A percentile compares a stretch with the other conserved stretches of the same genome.
Conservation (phyloP, 768 basidiomycete species). For the Calocera viscosa region DNA sequence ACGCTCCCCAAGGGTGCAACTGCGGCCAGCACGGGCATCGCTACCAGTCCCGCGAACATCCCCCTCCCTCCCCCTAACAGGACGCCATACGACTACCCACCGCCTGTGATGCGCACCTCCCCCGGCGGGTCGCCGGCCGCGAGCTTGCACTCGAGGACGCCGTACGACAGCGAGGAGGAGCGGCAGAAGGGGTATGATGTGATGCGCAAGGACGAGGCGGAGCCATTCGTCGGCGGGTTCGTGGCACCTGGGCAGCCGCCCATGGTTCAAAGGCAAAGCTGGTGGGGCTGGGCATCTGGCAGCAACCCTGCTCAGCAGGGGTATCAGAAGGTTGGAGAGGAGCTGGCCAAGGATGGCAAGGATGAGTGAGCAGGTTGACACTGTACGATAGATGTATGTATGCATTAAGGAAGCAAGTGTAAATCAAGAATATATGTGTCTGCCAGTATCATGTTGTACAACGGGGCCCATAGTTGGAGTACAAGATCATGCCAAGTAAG, state of each 20-base stretch:
- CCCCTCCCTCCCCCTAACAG: not conserved
- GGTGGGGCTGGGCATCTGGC: not conserved
- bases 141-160: not conserved
- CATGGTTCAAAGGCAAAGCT: constrained; percentile 1
- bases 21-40: not conserved
- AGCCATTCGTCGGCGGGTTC: not conserved
- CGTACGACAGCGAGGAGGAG: constrained; percentile 4
- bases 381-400: constrained; percentile 4
- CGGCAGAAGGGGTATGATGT: constrained; percentile 1
- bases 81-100: constrained; percentile 1
- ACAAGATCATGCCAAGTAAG: no score
- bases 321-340: not conserved
- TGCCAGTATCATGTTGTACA: no score
- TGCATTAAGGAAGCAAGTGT: no score
- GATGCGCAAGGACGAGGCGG: constrained; percentile 4
- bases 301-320: not conserved
- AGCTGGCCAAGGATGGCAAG: constrained; percentile 3
- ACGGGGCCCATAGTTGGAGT: not conserved
- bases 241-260: not conserved
- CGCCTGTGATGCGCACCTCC: not conserved
- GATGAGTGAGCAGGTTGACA: not conserved
- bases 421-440: no score
- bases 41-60: not conserved
- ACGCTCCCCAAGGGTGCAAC: not conserved
- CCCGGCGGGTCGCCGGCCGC: not conserved